These are phyloP conservation scores for Vigna angularis DNA, from an alignment of 306 rosid species.

Conservation along the genomic window DNA sequence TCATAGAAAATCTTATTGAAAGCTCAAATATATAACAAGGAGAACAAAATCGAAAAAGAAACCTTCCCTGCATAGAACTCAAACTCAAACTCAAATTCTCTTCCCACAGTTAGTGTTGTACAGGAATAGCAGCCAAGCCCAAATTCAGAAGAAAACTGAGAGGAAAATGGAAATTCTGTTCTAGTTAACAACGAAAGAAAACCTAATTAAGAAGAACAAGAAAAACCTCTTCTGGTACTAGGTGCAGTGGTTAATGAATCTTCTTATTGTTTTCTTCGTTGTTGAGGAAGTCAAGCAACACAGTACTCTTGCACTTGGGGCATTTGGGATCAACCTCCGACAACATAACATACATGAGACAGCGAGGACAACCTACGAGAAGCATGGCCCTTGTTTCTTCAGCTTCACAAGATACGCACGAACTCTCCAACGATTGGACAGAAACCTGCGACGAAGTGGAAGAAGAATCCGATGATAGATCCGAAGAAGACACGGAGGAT, in stretches of 20 bases:
- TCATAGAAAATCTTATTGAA: background rate
- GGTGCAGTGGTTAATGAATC: background rate
- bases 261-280: conserved; percentile 37
- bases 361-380: conserved; percentile 67
- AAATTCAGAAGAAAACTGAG: background rate
- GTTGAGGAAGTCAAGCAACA: conserved; percentile 57
- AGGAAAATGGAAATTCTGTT: background rate
- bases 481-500: background rate
- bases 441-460: background rate
- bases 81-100: background rate
- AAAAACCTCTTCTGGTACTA: background rate
- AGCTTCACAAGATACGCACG: conserved; percentile 53
- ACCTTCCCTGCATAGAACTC: background rate
- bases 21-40: background rate
- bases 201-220: background rate
- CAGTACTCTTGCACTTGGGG: conserved; percentile 65
- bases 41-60: background rate
- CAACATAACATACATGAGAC: conserved; percentile 70
- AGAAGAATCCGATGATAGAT: background rate
- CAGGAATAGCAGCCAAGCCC: background rate
- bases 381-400: conserved; percentile 56
- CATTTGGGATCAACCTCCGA: conserved; percentile 57
- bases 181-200: background rate
- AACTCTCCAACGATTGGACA: conserved; percentile 42
- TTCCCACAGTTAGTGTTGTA: background rate